phyloP scores from a whole-genome alignment of 805 yeast species.

The Ogataea corticis region DNA sequence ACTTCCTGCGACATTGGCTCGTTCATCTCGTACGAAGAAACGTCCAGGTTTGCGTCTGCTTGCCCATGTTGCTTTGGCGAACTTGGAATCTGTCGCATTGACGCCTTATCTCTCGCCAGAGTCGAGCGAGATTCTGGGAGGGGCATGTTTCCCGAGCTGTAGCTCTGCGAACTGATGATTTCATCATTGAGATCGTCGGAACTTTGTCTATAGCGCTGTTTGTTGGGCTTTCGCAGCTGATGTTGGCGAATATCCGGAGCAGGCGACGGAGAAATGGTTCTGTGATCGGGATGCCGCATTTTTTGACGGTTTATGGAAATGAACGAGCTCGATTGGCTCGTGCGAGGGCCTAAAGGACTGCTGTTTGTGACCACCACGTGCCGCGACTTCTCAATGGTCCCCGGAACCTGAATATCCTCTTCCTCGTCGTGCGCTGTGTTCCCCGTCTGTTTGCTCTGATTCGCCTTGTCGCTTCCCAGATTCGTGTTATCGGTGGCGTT shows the following conservation, averaged over 20 bases:
- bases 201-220: constrained; percentile 3
- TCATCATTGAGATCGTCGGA: constrained; percentile 20
- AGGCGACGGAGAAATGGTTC: neutral
- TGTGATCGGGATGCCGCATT: constrained; percentile 10
- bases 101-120: constrained; percentile 1
- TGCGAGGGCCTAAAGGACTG: constrained; percentile 15
- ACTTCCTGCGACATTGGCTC: constrained; percentile 22
- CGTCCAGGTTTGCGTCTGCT: constrained; percentile 1
- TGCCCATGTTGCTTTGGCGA: neutral
- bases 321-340: neutral
- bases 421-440: neutral
- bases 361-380: constrained; percentile 6
- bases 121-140: neutral
- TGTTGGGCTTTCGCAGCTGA: neutral
- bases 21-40: constrained; percentile 19
- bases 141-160: constrained; percentile 8
- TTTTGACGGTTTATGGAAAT: constrained; percentile 1
- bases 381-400: constrained; percentile 20
- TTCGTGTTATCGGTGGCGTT: neutral
- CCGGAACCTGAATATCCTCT: constrained; percentile 26
- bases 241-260: neutral
- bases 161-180: constrained; percentile 21
- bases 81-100: constrained; percentile 4
- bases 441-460: constrained; percentile 1
- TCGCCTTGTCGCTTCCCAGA: constrained; percentile 1